Conservation (phyloP, 805 yeast genomes). For the Saccharomycopsis sp. region DNA sequence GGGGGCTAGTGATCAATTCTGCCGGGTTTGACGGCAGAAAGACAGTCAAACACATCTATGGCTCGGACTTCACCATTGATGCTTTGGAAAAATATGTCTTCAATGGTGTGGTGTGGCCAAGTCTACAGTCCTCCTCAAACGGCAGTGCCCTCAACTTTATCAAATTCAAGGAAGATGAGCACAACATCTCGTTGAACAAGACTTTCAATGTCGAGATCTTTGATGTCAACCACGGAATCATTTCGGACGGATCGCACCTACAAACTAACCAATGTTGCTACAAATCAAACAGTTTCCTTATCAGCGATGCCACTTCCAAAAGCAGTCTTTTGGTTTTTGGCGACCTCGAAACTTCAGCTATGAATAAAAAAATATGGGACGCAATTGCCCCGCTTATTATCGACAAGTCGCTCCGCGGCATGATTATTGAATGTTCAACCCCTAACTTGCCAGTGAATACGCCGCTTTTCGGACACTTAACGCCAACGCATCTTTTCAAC, state of each 20-base stretch:
- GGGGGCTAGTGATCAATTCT: constrained; percentile 63
- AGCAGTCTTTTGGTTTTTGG: constrained; percentile 62
- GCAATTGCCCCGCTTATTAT: constrained; percentile 42
- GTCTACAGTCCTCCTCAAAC: constrained; percentile 31
- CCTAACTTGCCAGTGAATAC: constrained; percentile 37
- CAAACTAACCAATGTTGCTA: constrained; percentile 19
- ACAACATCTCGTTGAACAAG: constrained; percentile 11
- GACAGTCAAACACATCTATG: constrained; percentile 43
- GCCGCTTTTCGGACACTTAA: constrained; percentile 72
- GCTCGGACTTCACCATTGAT: constrained; percentile 44
- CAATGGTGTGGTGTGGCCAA: constrained; percentile 80
- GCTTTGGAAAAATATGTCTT: constrained; percentile 52
- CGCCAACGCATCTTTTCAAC: constrained; percentile 53
- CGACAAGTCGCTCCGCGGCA: constrained; percentile 38
- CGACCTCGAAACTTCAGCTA: constrained; percentile 69
- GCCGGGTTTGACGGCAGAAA: constrained; percentile 39
- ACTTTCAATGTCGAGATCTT: constrained; percentile 30
- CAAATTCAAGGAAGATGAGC: constrained; percentile 9
- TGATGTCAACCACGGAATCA: constrained; percentile 34
- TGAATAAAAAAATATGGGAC: constrained; percentile 47
- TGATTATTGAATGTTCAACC: constrained; percentile 76
- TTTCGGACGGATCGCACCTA: constrained; percentile 32
- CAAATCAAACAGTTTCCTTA: constrained; percentile 53
- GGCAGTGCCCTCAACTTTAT: constrained; percentile 27
- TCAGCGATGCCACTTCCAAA: constrained; percentile 32